These are phyloP conservation scores for Rhododendron williamsianum DNA, from an alignment of 148 eudicot genomes.

Conservation along the genomic window DNA sequence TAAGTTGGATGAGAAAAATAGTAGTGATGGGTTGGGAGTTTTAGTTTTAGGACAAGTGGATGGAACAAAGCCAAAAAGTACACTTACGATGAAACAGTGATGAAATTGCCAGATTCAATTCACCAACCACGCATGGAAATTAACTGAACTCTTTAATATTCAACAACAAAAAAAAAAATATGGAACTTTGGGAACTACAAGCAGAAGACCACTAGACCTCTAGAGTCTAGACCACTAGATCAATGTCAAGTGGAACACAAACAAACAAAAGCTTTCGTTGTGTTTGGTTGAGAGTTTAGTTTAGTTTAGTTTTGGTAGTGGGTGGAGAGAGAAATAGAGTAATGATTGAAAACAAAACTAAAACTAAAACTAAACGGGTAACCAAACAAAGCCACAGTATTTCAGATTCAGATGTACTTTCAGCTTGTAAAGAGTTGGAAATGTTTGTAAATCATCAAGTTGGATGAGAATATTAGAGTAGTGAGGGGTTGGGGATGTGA, in stretches of 20 bases:
- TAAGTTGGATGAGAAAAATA: not conserved
- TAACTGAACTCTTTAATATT: not conserved
- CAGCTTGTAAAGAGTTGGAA: not conserved
- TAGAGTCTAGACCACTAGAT: not conserved
- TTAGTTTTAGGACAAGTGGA: too few relatives aligned
- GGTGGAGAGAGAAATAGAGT: too few relatives aligned
- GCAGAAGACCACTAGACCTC: not conserved
- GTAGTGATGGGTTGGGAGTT: not conserved
- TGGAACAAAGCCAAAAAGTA: too few relatives aligned
- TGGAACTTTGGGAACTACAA: not conserved
- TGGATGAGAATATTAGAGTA: not conserved
- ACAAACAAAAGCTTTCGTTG: not conserved
- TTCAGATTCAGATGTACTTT: not conserved
- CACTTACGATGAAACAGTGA: not conserved
- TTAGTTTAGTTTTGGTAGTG: too few relatives aligned
- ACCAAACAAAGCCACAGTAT: too few relatives aligned
- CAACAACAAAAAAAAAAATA: too few relatives aligned
- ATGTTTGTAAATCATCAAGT: not conserved
- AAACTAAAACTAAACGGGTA: too few relatives aligned
- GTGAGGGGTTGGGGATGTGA: not conserved
- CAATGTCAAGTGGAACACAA: not conserved
- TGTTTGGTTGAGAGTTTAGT: too few relatives aligned
- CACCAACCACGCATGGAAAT: not conserved
- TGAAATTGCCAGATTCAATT: not conserved
- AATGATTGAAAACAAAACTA: too few relatives aligned